phyloP scores from a whole-genome alignment of 257 asterid genomes.

The Coffea eugenioides region DNA sequence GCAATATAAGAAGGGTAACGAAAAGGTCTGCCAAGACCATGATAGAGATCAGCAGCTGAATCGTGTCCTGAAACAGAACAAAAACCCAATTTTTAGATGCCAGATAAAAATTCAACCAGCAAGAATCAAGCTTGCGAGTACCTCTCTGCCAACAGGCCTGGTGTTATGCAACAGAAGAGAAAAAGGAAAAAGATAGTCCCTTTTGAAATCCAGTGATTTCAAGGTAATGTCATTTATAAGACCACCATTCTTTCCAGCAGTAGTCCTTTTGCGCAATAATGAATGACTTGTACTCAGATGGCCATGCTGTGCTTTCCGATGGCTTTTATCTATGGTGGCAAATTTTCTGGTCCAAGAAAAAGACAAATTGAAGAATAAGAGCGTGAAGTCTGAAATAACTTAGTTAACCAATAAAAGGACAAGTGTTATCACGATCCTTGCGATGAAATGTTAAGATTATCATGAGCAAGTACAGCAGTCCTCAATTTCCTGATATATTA shows the following conservation, averaged over 20 bases:
- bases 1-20: conserved; percentile 76
- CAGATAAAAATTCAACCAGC: conserved; percentile 20
- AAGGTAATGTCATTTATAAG: conserved; percentile 67
- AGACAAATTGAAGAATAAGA: neutral
- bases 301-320: conserved; percentile 50
- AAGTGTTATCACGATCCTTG: neutral
- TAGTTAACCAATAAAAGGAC: neutral
- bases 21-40: conserved; percentile 87
- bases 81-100: conserved; percentile 27
- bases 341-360: conserved; percentile 44
- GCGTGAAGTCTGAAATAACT: neutral
- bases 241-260: conserved; percentile 86
- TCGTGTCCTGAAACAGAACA: conserved; percentile 73
- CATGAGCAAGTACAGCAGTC: neutral
- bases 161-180: conserved; percentile 80
- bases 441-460: neutral
- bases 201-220: conserved; percentile 61
- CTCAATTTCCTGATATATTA: neutral
- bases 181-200: conserved; percentile 72
- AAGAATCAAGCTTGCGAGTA: conserved; percentile 30
- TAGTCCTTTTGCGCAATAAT: conserved; percentile 66
- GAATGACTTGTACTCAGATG: conserved; percentile 44
- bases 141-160: conserved; percentile 96
- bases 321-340: conserved; percentile 39
- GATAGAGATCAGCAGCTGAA: conserved; percentile 76